Conservation (phyloP, 148 eudicot genomes). For the Diospyros lotus region DNA sequence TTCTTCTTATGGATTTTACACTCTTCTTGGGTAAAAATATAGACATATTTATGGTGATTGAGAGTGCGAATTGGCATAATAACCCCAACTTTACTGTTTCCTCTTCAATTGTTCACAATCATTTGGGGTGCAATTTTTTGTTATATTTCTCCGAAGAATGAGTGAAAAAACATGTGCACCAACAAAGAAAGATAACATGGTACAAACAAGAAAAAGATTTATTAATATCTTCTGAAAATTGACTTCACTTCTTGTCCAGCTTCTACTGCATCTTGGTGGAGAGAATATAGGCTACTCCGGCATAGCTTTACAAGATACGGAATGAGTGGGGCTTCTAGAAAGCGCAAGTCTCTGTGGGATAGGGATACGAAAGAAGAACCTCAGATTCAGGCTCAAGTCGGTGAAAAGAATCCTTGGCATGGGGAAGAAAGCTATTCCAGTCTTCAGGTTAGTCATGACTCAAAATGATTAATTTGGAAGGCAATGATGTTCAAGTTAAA, state of each 20-base stretch:
- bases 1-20: background rate
- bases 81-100: background rate
- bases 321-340: constrained; percentile 17
- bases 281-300: background rate
- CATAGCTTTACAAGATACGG: constrained; percentile 1
- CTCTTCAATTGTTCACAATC: too few relatives aligned
- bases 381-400: constrained; percentile 15
- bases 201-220: background rate
- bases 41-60: background rate
- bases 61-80: background rate
- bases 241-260: constrained; percentile 8
- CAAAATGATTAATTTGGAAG: constrained; percentile 17
- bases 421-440: constrained; percentile 19
- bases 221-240: background rate
- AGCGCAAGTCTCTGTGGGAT: constrained; percentile 24
- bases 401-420: constrained; percentile 12
- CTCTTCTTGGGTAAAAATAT: background rate
- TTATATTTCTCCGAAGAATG: background rate
- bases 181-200: background rate
- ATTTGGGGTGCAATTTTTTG: background rate
- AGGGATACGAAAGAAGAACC: constrained; percentile 22
- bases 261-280: constrained; percentile 1
- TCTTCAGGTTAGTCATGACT: constrained; percentile 7
- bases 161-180: too few relatives aligned
- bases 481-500: constrained; percentile 12